These are phyloP conservation scores for Hymenoscyphus infarciens DNA, from an alignment of 2,329 filamentous ascomycete species.

Conservation along the genomic window DNA sequence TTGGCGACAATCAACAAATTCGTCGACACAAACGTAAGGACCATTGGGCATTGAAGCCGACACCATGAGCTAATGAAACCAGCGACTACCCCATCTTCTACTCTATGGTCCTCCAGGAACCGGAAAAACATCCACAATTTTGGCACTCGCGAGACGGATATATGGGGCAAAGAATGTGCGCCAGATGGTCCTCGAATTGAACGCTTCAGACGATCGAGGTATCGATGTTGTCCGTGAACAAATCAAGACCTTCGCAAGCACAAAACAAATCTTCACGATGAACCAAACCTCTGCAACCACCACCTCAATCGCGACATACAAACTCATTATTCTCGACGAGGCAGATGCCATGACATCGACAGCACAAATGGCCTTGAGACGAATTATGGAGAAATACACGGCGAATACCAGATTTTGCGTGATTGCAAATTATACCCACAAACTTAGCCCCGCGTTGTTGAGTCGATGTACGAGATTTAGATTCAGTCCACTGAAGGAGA, in stretches of 20 bases:
- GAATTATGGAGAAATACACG: constrained; percentile 99
- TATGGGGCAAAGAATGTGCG: constrained; percentile 90
- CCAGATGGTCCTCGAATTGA: constrained; percentile 97
- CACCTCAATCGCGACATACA: constrained; percentile 68
- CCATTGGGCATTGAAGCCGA: neutral
- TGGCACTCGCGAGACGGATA: constrained; percentile 88
- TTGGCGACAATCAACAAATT: constrained; percentile 97
- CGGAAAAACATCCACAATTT: constrained; percentile 94
- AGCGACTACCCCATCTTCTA: constrained; percentile 87
- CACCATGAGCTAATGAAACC: constrained; percentile 10
- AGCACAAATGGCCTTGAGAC: constrained; percentile 91
- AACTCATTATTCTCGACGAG: constrained; percentile 96
- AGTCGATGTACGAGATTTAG: constrained; percentile 93
- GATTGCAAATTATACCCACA: constrained; percentile 98
- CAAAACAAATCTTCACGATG: constrained; percentile 87
- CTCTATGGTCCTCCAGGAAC: constrained; percentile 96
- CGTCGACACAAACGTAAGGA: constrained; percentile 74
- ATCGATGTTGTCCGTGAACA: constrained; percentile 98
- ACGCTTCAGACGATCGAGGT: constrained; percentile 93
- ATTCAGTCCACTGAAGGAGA: constrained; percentile 88
- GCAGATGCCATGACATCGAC: constrained; percentile 99
- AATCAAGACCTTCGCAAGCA: constrained; percentile 98
- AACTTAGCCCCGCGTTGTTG: constrained; percentile 86
- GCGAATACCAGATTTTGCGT: constrained; percentile 97
- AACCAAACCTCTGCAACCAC: constrained; percentile 49